phyloP scores from a whole-genome alignment of 139 green algal genomes.

The Dunaliella primolecta region DNA sequence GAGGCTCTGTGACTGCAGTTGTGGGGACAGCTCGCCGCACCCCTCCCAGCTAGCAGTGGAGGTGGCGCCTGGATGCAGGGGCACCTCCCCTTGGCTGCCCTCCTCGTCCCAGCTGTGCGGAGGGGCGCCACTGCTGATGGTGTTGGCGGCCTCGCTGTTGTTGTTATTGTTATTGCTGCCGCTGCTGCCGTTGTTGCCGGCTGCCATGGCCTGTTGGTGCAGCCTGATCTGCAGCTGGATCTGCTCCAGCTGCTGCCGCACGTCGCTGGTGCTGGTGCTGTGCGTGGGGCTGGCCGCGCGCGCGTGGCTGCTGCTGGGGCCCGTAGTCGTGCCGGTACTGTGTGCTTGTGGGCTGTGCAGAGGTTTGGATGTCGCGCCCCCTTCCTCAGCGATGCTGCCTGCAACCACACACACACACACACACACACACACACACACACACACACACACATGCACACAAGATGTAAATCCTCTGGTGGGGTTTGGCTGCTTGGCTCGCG shows the following conservation, averaged over 20 bases:
- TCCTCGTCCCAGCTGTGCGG: too few species aligned
- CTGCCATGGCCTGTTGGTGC: not conserved
- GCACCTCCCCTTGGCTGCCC: not conserved
- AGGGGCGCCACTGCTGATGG: too few species aligned
- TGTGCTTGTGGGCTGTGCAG: not conserved
- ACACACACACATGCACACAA: not conserved
- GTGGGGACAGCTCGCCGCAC: too few species aligned
- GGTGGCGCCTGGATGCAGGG: not conserved
- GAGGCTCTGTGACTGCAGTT: too few species aligned
- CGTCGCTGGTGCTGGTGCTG: conserved; percentile 5
- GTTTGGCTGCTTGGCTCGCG: too few species aligned
- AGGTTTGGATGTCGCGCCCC: not conserved
- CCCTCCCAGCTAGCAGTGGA: not conserved
- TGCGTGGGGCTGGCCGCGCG: not conserved
- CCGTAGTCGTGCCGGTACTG: not conserved
- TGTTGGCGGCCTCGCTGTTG: not conserved
- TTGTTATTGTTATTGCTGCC: not conserved
- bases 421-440: not conserved
- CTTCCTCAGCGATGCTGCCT: not conserved
- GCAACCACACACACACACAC: not conserved
- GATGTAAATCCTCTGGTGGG: not conserved
- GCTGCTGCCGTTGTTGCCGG: not conserved
- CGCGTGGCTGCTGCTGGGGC: not conserved
- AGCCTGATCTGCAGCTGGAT: not conserved
- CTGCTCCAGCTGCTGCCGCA: not conserved